These are phyloP conservation scores for Penicillium sp. DNA, from an alignment of 2,329 filamentous ascomycete species.

Conservation along the genomic window DNA sequence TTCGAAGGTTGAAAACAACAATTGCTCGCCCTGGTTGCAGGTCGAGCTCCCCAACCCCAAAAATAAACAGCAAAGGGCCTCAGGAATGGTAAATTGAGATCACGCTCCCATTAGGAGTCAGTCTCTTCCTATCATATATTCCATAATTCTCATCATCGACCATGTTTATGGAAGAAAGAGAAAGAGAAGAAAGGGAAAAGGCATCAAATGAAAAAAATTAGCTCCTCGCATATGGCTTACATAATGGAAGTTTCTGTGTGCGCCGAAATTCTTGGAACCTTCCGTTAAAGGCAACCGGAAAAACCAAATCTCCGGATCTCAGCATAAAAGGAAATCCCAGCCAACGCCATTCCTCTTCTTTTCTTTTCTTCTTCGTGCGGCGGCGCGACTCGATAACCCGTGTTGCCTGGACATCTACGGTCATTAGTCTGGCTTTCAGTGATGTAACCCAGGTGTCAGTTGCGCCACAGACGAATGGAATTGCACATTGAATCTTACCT, in stretches of 20 bases:
- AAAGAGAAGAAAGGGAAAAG: conserved; percentile 7
- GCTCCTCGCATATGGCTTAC: conserved; percentile 12
- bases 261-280: neutral
- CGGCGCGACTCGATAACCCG: conserved; percentile 65
- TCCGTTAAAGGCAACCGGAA: conserved; percentile 6
- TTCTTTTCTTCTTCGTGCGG: conserved; percentile 66
- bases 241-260: conserved; percentile 9
- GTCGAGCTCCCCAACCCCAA: neutral
- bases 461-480: conserved; percentile 69
- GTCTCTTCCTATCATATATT: conserved; percentile 44
- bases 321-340: conserved; percentile 17
- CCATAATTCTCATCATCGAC: conserved; percentile 40
- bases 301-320: conserved; percentile 7
- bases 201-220: conserved; percentile 6
- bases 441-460: conserved; percentile 62
- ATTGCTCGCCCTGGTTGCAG: neutral
- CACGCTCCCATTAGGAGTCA: conserved; percentile 35
- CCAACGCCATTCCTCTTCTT: conserved; percentile 30
- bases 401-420: conserved; percentile 65
- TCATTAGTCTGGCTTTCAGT: conserved; percentile 26
- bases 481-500: conserved; percentile 59
- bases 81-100: conserved; percentile 38
- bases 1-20: neutral
- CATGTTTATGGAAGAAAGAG: conserved; percentile 20
- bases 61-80: conserved; percentile 24